phyloP scores from a whole-genome alignment of 1,139 yeast genomes.

The Candida labiduridarum region DNA sequence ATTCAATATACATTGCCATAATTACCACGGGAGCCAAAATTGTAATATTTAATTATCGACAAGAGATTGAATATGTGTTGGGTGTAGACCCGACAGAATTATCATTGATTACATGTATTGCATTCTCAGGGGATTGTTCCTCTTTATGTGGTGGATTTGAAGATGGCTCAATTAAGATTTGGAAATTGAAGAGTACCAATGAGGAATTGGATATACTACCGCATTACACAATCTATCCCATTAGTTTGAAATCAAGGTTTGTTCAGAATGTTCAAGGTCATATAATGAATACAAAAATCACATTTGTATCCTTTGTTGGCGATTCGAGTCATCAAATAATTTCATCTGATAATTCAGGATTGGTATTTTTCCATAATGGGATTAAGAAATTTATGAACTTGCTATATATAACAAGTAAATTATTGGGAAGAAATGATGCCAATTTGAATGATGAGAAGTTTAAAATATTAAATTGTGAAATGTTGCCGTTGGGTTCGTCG shows the following conservation, averaged over 20 bases:
- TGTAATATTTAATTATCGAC: constrained; percentile 66
- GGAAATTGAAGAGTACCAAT: constrained; percentile 26
- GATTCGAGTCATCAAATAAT: constrained; percentile 59
- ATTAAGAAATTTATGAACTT: constrained; percentile 55
- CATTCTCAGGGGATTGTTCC: constrained; percentile 39
- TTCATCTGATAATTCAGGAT: constrained; percentile 62
- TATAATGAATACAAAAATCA: constrained; percentile 44
- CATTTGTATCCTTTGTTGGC: constrained; percentile 56
- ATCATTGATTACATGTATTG: constrained; percentile 42
- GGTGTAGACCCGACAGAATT: constrained; percentile 8
- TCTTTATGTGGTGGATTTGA: constrained; percentile 37
- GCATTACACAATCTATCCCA: constrained; percentile 30
- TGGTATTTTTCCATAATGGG: constrained; percentile 62
- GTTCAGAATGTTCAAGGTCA: constrained; percentile 53
- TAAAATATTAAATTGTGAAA: constrained; percentile 31
- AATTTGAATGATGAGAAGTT: constrained; percentile 20
- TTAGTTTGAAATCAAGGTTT: constrained; percentile 28
- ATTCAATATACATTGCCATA: constrained; percentile 52
- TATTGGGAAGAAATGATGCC: constrained; percentile 53
- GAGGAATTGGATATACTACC: constrained; percentile 17
- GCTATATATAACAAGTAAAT: constrained; percentile 49
- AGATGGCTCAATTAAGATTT: constrained; percentile 31
- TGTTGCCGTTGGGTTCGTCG: constrained; percentile 58
- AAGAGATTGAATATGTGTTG: constrained; percentile 46
- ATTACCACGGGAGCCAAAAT: constrained; percentile 66